These are phyloP conservation scores for Penicillium malachiteum DNA, from an alignment of 495 filamentous ascomycete species.

Conservation along the genomic window DNA sequence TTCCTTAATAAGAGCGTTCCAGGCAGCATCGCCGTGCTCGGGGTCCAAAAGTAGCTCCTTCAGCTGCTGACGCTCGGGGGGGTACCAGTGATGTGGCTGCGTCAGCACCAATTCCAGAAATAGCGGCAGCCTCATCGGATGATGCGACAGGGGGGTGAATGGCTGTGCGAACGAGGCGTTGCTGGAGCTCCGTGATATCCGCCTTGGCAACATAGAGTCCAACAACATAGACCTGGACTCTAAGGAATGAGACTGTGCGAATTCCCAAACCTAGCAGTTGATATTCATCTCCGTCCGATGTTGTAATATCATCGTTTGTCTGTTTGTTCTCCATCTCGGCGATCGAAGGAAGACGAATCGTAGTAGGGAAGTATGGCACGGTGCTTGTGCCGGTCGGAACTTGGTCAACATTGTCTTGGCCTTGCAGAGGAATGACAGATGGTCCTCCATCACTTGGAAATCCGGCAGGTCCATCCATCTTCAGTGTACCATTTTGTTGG, in stretches of 20 bases:
- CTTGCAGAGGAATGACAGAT: conserved; percentile 42
- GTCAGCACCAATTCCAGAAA: conserved; percentile 52
- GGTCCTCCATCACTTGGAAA: conserved; percentile 35
- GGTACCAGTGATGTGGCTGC: conserved; percentile 79
- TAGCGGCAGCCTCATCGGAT: conserved; percentile 41
- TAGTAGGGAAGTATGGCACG: conserved; percentile 77
- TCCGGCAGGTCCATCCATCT: conserved; percentile 40
- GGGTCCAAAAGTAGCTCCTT: conserved; percentile 67
- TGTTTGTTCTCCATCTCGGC: conserved; percentile 38
- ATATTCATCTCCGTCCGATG: conserved; percentile 61
- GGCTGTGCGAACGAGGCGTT: conserved; percentile 49
- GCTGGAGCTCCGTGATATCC: conserved; percentile 64
- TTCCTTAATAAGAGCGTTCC: conserved; percentile 66
- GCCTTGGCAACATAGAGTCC: conserved; percentile 82
- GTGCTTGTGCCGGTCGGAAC: conserved; percentile 80
- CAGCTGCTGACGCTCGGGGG: conserved; percentile 70
- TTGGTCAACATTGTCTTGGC: conserved; percentile 61
- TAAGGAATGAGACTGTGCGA: conserved; percentile 82
- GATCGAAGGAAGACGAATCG: conserved; percentile 58
- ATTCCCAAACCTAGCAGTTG: conserved; percentile 84
- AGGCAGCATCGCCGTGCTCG: conserved; percentile 63
- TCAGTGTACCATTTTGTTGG: conserved; percentile 21
- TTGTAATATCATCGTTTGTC: conserved; percentile 33
- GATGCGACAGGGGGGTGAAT: conserved; percentile 28
- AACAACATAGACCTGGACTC: conserved; percentile 93